Evolutionary conservation across 805 yeast species (phyloP), one percentile per base, ranked within the genome.

Genomic region (Ogataea glucozyma): DNA sequence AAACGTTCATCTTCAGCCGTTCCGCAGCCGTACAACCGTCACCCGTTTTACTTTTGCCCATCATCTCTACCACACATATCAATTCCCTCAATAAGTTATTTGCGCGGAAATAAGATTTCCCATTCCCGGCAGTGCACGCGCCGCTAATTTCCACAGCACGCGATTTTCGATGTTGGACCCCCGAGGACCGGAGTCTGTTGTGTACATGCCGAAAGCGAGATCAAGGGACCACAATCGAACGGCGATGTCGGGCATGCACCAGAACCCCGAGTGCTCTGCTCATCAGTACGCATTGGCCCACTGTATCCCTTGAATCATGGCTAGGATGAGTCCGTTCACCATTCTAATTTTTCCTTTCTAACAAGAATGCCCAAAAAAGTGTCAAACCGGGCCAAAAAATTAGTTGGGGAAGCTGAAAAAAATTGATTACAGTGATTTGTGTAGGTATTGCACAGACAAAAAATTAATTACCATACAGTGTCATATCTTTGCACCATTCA

Each of bases 301-400:
- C n/a, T n/a, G n/a, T n/a, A n/a, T n/a, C n/a, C n/a, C n/a, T n/a
- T n/a, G n/a, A n/a, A n/a, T n/a, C n/a, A n/a, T n/a, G n/a, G n/a
- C n/a, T n/a, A n/a, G n/a, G n/a, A n/a, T n/a, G n/a, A n/a, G n/a
- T n/a, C n/a, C n/a, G n/a, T n/a, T n/a, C n/a, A n/a, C n/a, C n/a
- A n/a, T n/a, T n/a, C n/a, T n/a, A n/a, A n/a, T n/a, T n/a, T n/a
- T n/a, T n/a, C n/a, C n/a, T 22, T 22, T 22, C 17, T 6, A 27
- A 27, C 12, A 6, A 27, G 12, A 27, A 27, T 8, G 14, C 14
- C 30, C 7, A 23, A 35, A 8, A 19, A 11, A 11, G 26, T 29
- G 26, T 29, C 26, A 36, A 29, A 36, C 20, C 26, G 33, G 40
- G 33, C 32, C 13, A 27, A n/a, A 36, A 36, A 26, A 26, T n/a